Base-by-base conservation (phyloP, 192 early-diverging fungal species). In the Lunasporangiospora selenospora region DNA sequence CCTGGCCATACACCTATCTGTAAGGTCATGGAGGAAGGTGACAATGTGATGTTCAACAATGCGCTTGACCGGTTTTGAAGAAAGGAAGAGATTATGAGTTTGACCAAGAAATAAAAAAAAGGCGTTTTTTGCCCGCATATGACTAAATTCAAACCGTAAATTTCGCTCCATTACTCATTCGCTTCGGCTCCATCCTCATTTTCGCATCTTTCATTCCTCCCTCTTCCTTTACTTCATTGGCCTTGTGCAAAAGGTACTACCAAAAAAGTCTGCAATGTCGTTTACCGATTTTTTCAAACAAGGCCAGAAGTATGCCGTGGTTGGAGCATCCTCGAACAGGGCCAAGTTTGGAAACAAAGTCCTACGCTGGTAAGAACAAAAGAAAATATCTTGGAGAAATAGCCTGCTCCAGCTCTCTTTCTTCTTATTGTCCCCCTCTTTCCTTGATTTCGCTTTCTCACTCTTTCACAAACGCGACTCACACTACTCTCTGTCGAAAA, bases 291-390 rank as follows among this genome's bases (percentile, higher is more conserved):
- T n/a, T n/a, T n/a, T n/a, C n/a, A n/a, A n/a, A n/a, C n/a, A n/a
- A n/a, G n/a, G 10, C 18, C 69, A 73, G 53, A 76, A 80, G 29
- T 90, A 82, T 58, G 90, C 88, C 8, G 88, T 92, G 39, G 92
- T 93, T 2, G 94, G 94, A n/a, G 94, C 94, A 2, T 87, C 85
- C 6, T 70, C 76, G 19, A 86, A 92, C 53, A 76, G 75, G 10
- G 32, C 83, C 37, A 96, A 96, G 81, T 93, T 88, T 65, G 94
- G 94, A 21, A 91, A 94, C 83, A 88, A 87, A 50, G 90, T 96
- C 24, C 80, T 96, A 40, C 70, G 80, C 27, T 96, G 92, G 90
- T 95, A 89, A 42, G 19, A 26, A 13, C 29, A 19, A 1, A 1
- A 45, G 23, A 13, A 1, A 45, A 45, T n/a, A n/a, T n/a, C n/a